Percentiles rank a stretch among this genome's conserved stretches.
phyloP scores from a whole-genome alignment of 768 basidiomycete species.

The Lentinus brumalis region DNA sequence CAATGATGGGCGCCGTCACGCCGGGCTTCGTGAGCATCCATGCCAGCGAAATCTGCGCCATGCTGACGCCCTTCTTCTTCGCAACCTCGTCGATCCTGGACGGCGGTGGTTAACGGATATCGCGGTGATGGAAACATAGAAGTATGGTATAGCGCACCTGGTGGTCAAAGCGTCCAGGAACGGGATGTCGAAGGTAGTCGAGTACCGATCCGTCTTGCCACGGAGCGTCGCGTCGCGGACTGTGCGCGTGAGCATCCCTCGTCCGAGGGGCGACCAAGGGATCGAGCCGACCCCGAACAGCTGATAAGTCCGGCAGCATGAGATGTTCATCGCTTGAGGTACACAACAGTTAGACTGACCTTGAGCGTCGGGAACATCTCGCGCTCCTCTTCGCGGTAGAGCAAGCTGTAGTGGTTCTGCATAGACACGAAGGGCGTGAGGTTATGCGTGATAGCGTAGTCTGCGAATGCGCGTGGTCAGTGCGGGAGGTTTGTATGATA shows the following conservation, averaged over 20 bases:
- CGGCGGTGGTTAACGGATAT: neutral
- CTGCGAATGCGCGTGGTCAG: no score
- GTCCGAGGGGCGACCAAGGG: conserved; percentile 41
- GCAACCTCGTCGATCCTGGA: conserved; percentile 41
- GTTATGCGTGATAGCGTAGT: conserved; percentile 39
- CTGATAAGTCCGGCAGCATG: no score
- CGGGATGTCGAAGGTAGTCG: no score
- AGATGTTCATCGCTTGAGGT: no score
- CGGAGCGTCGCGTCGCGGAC: conserved; percentile 21
- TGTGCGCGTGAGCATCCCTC: conserved; percentile 35
- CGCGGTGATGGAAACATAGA: no score
- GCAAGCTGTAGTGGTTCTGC: conserved; percentile 60
- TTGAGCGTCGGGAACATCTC: conserved; percentile 56
- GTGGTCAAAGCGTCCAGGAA: neutral
- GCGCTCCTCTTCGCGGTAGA: conserved; percentile 64
- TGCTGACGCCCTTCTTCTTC: conserved; percentile 39
- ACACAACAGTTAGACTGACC: no score
- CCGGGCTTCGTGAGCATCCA: conserved; percentile 36
- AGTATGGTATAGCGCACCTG: neutral
- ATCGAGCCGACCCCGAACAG: conserved; percentile 34
- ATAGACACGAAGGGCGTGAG: conserved; percentile 61
- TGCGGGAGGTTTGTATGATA: no score
- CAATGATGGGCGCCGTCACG: conserved; percentile 44
- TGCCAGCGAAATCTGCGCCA: conserved; percentile 44
- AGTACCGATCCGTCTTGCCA: conserved; percentile 20